These are phyloP conservation scores for Kalaharituber pfeilii DNA, from an alignment of 2,329 filamentous ascomycete genomes.

Conservation along the genomic window DNA sequence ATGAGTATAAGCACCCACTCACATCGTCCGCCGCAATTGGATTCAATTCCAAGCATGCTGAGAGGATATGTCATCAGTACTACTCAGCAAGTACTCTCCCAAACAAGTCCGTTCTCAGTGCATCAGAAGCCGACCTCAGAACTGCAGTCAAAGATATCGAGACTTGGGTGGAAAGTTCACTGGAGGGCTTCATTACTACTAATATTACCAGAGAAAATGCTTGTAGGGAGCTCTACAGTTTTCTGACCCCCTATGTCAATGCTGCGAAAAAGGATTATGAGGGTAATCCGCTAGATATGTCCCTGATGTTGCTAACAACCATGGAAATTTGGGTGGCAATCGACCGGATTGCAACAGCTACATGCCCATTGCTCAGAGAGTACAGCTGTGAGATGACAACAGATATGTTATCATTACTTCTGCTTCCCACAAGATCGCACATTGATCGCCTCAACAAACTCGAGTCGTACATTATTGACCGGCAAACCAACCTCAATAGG, in stretches of 20 bases:
- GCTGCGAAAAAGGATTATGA: neutral
- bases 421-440: neutral
- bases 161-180: neutral
- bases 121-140: too few species aligned
- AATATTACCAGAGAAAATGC: neutral
- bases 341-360: slow-evolving; percentile 32
- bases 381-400: slow-evolving; percentile 27
- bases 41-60: too few species aligned
- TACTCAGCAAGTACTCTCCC: too few species aligned
- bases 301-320: slow-evolving; percentile 39
- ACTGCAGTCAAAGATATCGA: neutral
- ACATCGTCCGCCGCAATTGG: too few species aligned
- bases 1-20: too few species aligned
- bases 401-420: slow-evolving; percentile 7
- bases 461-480: neutral
- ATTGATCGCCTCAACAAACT: neutral
- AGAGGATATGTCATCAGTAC: too few species aligned
- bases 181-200: neutral
- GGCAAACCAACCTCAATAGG: neutral
- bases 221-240: neutral
- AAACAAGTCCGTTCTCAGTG: too few species aligned
- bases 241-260: neutral
- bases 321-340: slow-evolving; percentile 43
- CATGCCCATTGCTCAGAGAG: slow-evolving; percentile 29
- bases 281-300: slow-evolving; percentile 34